These are phyloP conservation scores for Geranium rotundifolium DNA, from an alignment of 345 rosid species.

Conservation along the genomic window DNA sequence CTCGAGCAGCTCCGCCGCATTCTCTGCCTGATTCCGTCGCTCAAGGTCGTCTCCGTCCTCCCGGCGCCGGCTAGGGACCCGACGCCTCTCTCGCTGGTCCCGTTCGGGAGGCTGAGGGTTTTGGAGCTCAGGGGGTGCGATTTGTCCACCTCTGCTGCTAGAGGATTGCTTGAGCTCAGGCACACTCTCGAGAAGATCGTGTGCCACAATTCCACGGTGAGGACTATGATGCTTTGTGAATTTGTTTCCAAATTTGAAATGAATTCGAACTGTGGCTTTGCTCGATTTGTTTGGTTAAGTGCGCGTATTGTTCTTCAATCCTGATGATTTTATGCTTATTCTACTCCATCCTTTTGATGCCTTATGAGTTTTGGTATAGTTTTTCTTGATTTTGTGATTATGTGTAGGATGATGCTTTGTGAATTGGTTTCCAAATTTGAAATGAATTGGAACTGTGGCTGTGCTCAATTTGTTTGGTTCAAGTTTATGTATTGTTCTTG, in stretches of 20 bases:
- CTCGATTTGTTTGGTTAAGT: too few relatives aligned
- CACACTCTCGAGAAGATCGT: slow-evolving; percentile 83
- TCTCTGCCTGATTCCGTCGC: slow-evolving; percentile 61
- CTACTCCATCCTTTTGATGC: too few relatives aligned
- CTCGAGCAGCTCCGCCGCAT: slow-evolving; percentile 91
- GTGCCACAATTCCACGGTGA: slow-evolving; percentile 94
- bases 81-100: slow-evolving; percentile 75
- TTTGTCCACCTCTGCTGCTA: slow-evolving; percentile 84
- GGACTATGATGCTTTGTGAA: slow-evolving; percentile 8
- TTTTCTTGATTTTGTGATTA: too few relatives aligned
- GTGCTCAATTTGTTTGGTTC: too few relatives aligned
- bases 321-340: too few relatives aligned
- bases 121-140: slow-evolving; percentile 90
- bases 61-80: slow-evolving; percentile 76
- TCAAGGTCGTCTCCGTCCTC: slow-evolving; percentile 74
- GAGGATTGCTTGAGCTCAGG: slow-evolving; percentile 77
- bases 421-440: background rate
- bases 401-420: background rate
- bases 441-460: too few relatives aligned
- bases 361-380: too few relatives aligned
- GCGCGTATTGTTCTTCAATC: too few relatives aligned
- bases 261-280: too few relatives aligned
- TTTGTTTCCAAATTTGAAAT: background rate
- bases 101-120: slow-evolving; percentile 62
- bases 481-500: too few relatives aligned